Base-by-base conservation (phyloP, 331 rosid genomes). In the Malus hybrid region DNA sequence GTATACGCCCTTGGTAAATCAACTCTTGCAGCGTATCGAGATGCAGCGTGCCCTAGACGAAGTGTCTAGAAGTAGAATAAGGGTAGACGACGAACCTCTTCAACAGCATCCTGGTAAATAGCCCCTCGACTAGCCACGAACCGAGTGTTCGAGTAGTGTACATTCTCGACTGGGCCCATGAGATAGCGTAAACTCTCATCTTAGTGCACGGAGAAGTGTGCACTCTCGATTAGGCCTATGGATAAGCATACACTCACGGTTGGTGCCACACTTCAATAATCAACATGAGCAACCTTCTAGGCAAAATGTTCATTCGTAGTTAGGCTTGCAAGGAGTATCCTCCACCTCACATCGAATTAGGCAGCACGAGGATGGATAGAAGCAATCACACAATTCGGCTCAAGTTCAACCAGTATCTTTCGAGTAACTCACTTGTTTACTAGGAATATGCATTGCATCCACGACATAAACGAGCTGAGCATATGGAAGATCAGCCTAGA, bases 91-190 rank as follows among this genome's bases (percentile, higher is more conserved):
- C 12, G 12, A 39, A 39, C 46, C 11, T 39, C 4, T 39, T 0
- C 12, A 39, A 0, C 0, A 39, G 0, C 0, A 0, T 39, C 46
- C 0, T 0, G 12, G 46, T 3, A 39, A 39, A 0, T 0, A 39
- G 4, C 46, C 46, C 4, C 12, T 9, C 12, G 1, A 39, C 12
- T 0, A 39, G 46, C 46, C 46, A 39, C 4, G 12, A 39, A 39
- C 4, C 12, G 46, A 39, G 12, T 1, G 12, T 39, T 39, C 0
- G 1, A 0, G 12, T 0, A 39, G 4, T 39, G 1, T 39, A 10
- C 46, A 39, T 1, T 39, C 46, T 0, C 3, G 0, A 39, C 0
- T 39, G 1, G 4, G 11, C 44, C 11, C 44, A 0, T 0, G 1
- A 36, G 12, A 39, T 39, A 39, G 4, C 12, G 0, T 39, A 39